Evolutionary conservation across 2,329 filamentous ascomycete species (phyloP).

Genomic region (Seiridium unicorne): DNA sequence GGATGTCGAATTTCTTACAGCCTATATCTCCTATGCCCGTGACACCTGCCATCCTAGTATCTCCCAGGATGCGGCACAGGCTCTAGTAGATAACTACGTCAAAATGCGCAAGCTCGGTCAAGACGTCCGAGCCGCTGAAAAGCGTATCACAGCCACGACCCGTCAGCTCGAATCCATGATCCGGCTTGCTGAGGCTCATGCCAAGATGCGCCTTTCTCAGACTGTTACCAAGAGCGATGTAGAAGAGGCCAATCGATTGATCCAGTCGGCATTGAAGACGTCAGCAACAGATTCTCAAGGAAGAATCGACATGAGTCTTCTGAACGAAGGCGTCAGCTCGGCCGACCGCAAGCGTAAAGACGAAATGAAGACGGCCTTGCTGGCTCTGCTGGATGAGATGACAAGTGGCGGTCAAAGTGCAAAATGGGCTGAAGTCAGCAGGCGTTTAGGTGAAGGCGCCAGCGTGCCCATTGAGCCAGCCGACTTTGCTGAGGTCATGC

Average conservation of each 20-base stretch:
- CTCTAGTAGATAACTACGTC: conserved; percentile 84
- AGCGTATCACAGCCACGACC: conserved; percentile 96
- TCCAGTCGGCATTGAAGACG: conserved; percentile 92
- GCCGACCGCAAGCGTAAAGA: conserved; percentile 80
- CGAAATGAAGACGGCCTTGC: conserved; percentile 78
- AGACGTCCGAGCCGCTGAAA: conserved; percentile 82
- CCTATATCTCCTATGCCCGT: conserved; percentile 96
- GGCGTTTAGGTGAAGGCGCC: conserved; percentile 68
- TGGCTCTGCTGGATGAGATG: conserved; percentile 78
- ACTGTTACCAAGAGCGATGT: conserved; percentile 82
- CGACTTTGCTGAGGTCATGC: conserved; percentile 82
- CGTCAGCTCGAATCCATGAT: conserved; percentile 98
- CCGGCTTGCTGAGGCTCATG: conserved; percentile 90
- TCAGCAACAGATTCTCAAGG: conserved; percentile 93
- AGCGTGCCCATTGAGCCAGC: conserved; percentile 69
- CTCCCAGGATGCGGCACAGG: conserved; percentile 74
- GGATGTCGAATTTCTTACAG: conserved; percentile 93
- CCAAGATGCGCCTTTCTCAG: conserved; percentile 86
- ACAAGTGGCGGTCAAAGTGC: conserved; percentile 66
- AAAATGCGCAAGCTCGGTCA: conserved; percentile 93
- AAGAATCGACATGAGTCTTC: conserved; percentile 91
- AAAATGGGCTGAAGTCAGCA: conserved; percentile 75
- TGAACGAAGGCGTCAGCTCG: conserved; percentile 91
- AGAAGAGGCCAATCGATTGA: conserved; percentile 84
- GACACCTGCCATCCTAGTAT: conserved; percentile 80